These are phyloP conservation scores for Scenedesmus sp. DNA, from an alignment of 163 green algal genomes.

Conservation along the genomic window DNA sequence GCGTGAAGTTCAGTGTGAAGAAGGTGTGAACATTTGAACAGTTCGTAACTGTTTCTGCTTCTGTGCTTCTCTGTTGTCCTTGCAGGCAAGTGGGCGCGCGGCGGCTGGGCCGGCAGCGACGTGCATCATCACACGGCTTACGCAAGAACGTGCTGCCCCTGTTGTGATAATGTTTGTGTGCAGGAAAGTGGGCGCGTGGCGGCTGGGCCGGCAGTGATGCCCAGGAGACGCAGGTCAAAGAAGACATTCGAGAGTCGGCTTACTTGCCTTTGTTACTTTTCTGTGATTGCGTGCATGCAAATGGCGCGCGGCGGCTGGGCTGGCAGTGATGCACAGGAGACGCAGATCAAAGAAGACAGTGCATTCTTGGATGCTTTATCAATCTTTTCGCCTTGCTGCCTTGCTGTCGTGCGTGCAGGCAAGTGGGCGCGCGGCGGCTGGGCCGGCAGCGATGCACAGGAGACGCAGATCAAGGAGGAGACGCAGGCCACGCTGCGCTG, in stretches of 20 bases:
- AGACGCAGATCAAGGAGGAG: slow-evolving; percentile 95
- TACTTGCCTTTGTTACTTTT: too few species aligned
- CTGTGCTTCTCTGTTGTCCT: slow-evolving; percentile 86
- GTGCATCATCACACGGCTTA: slow-evolving; percentile 87
- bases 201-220: slow-evolving; percentile 90
- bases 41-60: not conserved
- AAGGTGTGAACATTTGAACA: too few species aligned
- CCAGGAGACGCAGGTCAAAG: slow-evolving; percentile 92
- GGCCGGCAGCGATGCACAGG: slow-evolving; percentile 90
- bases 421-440: slow-evolving; percentile 94
- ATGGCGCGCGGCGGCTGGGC: slow-evolving; percentile 92
- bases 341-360: slow-evolving; percentile 92
- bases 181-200: slow-evolving; percentile 95
- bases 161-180: slow-evolving; percentile 82
- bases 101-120: slow-evolving; percentile 86
- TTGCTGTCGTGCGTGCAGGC: slow-evolving; percentile 79
- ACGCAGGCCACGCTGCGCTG: slow-evolving; percentile 96
- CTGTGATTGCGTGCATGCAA: slow-evolving; percentile 67
- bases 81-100: slow-evolving; percentile 79
- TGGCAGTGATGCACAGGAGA: slow-evolving; percentile 89
- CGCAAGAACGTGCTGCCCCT: slow-evolving; percentile 90
- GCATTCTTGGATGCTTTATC: slow-evolving; percentile 23
- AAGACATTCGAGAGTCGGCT: slow-evolving; percentile 69
- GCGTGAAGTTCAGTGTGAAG: too few species aligned
- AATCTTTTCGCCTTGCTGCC: slow-evolving; percentile 84